These are phyloP conservation scores for Zizania latifolia DNA, from an alignment of 176 grass and related monocot genomes.

Conservation along the genomic window DNA sequence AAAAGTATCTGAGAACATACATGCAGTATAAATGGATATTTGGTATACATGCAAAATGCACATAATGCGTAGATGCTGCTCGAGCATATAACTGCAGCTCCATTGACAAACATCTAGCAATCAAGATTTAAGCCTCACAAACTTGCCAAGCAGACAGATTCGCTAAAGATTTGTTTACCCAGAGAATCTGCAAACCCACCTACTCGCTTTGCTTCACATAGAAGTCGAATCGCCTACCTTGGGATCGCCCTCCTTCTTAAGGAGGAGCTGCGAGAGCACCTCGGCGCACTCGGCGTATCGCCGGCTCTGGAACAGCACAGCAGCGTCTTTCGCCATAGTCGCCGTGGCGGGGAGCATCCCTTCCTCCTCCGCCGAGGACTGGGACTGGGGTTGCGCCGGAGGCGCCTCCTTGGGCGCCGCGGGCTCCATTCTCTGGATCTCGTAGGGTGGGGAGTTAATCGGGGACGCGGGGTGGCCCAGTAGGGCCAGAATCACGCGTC, in stretches of 20 bases:
- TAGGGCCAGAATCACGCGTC: not conserved
- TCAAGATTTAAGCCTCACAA: not conserved
- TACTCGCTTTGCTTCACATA: not conserved
- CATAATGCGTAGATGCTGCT: not conserved
- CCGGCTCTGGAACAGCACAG: slow-evolving; percentile 66
- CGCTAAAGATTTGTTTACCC: not conserved
- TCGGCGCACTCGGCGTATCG: slow-evolving; percentile 63
- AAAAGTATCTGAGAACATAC: not conserved
- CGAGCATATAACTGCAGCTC: not conserved
- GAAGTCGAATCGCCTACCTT: slow-evolving; percentile 46
- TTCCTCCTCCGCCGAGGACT: slow-evolving; percentile 32
- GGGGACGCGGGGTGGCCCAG: not conserved
- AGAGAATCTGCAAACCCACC: not conserved
- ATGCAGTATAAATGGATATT: not conserved
- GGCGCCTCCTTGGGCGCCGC: slow-evolving; percentile 56
- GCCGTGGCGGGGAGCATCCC: slow-evolving; percentile 54
- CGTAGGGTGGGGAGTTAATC: slow-evolving; percentile 14
- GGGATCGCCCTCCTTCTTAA: slow-evolving; percentile 70
- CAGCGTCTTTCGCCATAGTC: slow-evolving; percentile 61
- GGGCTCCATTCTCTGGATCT: slow-evolving; percentile 50
- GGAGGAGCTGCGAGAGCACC: slow-evolving; percentile 59
- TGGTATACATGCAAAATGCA: not conserved
- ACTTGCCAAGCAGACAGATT: not conserved
- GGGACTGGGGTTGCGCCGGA: slow-evolving; percentile 15
- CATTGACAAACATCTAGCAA: not conserved